A percentile compares a stretch with the other conserved stretches of the same genome.
phyloP scores from a whole-genome alignment of 176 grass and related monocot genomes.

The Triticum monococcum region DNA sequence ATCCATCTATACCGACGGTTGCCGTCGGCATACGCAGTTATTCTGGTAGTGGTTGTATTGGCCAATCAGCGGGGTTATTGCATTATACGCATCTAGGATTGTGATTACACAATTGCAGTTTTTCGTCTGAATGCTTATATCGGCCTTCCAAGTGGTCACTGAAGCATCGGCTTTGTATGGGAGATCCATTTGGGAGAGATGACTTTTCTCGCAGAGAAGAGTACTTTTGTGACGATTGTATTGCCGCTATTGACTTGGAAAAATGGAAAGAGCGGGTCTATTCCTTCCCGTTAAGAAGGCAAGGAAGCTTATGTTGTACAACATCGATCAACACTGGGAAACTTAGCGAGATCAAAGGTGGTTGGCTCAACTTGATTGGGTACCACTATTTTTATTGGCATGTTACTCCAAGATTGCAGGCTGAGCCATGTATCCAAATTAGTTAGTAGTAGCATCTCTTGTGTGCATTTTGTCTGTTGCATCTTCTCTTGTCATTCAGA shows the following conservation, averaged over 20 bases:
- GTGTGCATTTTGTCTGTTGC: background rate
- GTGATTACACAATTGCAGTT: background rate
- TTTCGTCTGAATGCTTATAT: background rate
- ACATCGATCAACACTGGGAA: background rate
- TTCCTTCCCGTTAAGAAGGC: too few relatives aligned
- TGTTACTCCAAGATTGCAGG: background rate
- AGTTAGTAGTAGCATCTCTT: background rate
- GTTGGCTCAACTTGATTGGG: background rate
- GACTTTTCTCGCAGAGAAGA: background rate
- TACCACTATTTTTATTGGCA: background rate
- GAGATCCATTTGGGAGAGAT: background rate
- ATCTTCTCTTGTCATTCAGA: background rate
- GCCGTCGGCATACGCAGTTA: too few relatives aligned
- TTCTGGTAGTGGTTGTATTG: constrained; percentile 3
- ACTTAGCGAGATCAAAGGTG: background rate
- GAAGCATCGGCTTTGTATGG: background rate
- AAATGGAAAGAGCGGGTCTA: too few relatives aligned
- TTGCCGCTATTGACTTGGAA: background rate
- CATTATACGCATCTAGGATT: background rate
- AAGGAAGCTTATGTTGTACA: background rate
- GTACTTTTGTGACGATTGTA: background rate
- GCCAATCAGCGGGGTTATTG: background rate
- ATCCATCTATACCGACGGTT: too few relatives aligned
- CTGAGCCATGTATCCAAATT: background rate
- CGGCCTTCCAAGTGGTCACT: background rate